These are phyloP conservation scores for Cornus controversa DNA, from an alignment of 148 eudicot species.

Conservation along the genomic window DNA sequence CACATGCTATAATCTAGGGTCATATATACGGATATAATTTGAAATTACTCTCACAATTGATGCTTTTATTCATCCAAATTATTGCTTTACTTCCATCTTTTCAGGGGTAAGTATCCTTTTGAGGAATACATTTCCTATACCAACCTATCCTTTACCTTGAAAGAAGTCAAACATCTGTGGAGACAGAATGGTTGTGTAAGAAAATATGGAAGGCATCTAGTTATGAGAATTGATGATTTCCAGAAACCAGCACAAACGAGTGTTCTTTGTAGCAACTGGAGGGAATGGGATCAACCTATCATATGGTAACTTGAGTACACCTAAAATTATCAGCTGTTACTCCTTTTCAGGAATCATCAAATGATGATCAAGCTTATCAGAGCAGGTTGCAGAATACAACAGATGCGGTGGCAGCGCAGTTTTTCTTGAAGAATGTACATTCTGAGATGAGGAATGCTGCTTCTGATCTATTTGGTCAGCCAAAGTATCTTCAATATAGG, in stretches of 20 bases:
- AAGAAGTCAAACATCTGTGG: conserved; percentile 91
- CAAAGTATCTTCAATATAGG: conserved; percentile 54
- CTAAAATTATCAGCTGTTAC: neutral
- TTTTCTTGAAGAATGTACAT: conserved; percentile 81
- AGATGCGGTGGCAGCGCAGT: conserved; percentile 94
- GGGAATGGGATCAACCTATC: conserved; percentile 80
- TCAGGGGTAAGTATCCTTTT: conserved; percentile 86
- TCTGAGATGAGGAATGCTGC: conserved; percentile 71
- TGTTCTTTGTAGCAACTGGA: conserved; percentile 86
- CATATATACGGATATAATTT: neutral
- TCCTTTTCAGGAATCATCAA: neutral
- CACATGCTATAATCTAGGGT: too few species aligned
- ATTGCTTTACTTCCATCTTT: conserved; percentile 17
- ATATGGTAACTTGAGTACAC: conserved; percentile 54
- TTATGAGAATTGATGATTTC: conserved; percentile 78
- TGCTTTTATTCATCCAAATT: conserved; percentile 12
- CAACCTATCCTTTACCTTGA: conserved; percentile 60
- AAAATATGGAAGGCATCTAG: conserved; percentile 70
- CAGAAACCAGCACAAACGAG: conserved; percentile 72
- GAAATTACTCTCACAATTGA: neutral
- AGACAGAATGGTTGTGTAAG: conserved; percentile 61
- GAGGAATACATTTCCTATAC: conserved; percentile 78
- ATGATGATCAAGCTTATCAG: conserved; percentile 6
- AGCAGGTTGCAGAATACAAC: conserved; percentile 89
- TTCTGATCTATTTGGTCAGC: conserved; percentile 62